phyloP scores from a whole-genome alignment of 768 basidiomycete species.

The Tulasnella sp. region DNA sequence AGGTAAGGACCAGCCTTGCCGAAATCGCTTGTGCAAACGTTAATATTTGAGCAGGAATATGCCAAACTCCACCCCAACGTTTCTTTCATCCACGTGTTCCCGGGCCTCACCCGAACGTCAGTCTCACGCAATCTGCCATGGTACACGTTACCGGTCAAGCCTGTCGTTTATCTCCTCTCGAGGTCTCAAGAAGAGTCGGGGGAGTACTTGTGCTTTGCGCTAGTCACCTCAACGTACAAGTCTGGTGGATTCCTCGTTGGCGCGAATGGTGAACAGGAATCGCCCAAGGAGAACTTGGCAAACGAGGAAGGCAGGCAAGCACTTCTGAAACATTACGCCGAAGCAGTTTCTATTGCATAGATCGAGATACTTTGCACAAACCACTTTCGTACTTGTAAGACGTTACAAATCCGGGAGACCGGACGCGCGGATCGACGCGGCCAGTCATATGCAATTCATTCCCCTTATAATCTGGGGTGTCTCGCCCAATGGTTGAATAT shows the following conservation, averaged over 20 bases:
- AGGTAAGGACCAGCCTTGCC: not conserved
- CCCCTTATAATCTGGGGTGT: not conserved
- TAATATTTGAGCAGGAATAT: constrained; percentile 25
- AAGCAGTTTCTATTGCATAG: not conserved
- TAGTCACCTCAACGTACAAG: not conserved
- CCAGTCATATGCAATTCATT: not conserved
- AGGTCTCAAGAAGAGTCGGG: constrained; percentile 21
- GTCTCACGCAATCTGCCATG: not conserved
- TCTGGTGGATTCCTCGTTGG: constrained; percentile 19
- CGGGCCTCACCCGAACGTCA: constrained; percentile 22
- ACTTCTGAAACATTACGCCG: not conserved
- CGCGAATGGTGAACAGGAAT: constrained; percentile 9
- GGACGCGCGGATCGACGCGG: not conserved
- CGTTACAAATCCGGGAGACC: not conserved
- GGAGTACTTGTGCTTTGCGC: constrained; percentile 1
- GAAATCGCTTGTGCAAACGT: not conserved
- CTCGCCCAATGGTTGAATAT: not conserved
- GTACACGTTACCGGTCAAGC: not conserved
- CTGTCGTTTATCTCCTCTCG: not conserved
- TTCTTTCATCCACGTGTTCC: constrained; percentile 25
- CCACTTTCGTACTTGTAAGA: not conserved
- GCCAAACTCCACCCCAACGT: constrained; percentile 18
- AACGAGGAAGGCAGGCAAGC: not conserved
- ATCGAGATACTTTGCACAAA: not conserved
- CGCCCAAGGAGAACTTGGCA: constrained; percentile 3